Percentiles rank a stretch among this genome's conserved stretches.
Evolutionary conservation across 768 basidiomycete species (phyloP).

Genomic region (Suillus tomentosus): DNA sequence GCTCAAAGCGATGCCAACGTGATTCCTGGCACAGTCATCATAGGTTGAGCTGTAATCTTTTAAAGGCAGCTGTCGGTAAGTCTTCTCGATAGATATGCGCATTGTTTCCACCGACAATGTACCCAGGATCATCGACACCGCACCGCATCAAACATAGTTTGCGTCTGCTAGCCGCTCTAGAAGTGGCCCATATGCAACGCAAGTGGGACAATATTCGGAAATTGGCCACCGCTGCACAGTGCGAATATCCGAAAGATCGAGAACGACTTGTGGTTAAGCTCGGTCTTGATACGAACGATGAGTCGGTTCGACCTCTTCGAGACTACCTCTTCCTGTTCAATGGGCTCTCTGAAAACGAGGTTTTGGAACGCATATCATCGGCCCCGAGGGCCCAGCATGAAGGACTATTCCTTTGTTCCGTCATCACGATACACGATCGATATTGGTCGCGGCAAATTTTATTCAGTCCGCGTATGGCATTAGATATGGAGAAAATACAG

Average conservation of each 20-base stretch:
- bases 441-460: neutral
- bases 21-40: conserved; percentile 7
- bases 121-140: neutral
- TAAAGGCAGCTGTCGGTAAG: neutral
- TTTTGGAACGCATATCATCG: neutral
- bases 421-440: neutral
- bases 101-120: neutral
- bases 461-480: neutral
- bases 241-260: neutral
- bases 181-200: neutral
- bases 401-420: neutral
- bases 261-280: neutral
- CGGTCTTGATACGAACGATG: neutral
- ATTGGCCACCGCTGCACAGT: neutral
- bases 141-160: conserved; percentile 3
- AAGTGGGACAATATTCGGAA: neutral
- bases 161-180: neutral
- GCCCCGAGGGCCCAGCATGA: neutral
- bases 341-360: neutral
- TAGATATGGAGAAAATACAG: neutral
- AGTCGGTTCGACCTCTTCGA: conserved; percentile 2
- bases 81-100: neutral
- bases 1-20: conserved; percentile 5
- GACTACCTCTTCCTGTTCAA: conserved; percentile 1
- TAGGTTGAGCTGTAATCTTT: neutral